Evolutionary conservation across 371 early-diverging fungal species (phyloP).

Genomic region (Mortierella sp.): DNA sequence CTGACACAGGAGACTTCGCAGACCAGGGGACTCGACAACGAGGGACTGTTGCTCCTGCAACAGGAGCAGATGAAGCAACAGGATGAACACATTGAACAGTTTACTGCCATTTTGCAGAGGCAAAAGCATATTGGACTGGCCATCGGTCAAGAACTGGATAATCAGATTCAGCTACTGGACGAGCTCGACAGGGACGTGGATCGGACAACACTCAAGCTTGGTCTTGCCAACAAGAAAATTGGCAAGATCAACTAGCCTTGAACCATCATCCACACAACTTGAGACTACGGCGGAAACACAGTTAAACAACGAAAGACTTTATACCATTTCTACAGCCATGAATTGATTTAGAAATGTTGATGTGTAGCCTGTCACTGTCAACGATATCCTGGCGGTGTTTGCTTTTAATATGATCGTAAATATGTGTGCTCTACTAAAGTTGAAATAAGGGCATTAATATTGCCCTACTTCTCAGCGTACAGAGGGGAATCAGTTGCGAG

Average conservation of each 20-base stretch:
- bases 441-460: no score
- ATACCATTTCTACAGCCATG: no score
- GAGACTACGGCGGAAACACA: no score
- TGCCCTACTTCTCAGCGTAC: constrained; percentile 49
- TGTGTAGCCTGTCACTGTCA: no score
- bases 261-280: not conserved
- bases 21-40: constrained; percentile 80
- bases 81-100: constrained; percentile 79
- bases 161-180: constrained; percentile 86
- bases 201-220: constrained; percentile 78
- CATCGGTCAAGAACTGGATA: constrained; percentile 88
- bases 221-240: constrained; percentile 78
- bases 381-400: no score
- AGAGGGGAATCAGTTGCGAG: constrained; percentile 57
- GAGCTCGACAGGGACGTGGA: constrained; percentile 84
- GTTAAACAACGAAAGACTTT: no score
- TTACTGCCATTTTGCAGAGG: constrained; percentile 76
- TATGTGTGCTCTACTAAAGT: constrained; percentile 11
- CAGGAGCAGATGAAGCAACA: constrained; percentile 81
- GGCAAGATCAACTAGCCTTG: constrained; percentile 74
- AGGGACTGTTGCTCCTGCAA: constrained; percentile 80
- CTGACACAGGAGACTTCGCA: constrained; percentile 76
- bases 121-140: constrained; percentile 87
- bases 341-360: no score
- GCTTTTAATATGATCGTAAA: no score